Base-by-base conservation (phyloP, 225 moss, liverwort and hornwort genomes). In the Lunularia cruciata region DNA sequence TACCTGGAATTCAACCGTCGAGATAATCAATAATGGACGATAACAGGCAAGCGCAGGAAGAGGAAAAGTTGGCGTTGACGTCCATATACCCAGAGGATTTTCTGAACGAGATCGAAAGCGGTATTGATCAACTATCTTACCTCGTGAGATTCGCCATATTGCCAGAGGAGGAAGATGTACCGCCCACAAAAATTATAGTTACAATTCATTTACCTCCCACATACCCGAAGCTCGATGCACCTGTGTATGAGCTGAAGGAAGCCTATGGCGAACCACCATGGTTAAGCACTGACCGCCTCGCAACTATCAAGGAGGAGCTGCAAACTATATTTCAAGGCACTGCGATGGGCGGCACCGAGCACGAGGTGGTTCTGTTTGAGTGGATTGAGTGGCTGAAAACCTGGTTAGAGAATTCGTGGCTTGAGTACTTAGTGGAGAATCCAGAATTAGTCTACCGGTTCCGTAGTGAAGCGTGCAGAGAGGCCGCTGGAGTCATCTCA, bases 311-410 rank as follows among this genome's bases (percentile, higher is more conserved):
- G 16, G 55, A 67, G 12, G 58, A 77, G 74, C 55, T 81, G 39
- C 73, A 62, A 26, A 59, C 38, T 3, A 70, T 81, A 48, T 81
- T 77, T 40, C 38, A 67, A 5, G 70, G 65, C 25, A 76, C 72
- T 19, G 57, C 70, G 5, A 57, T 58, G 35, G 57, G 26, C 11
- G 37, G 60, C 14, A 47, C 33, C 32, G 77, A 67, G 54, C 77
- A 81, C 61, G 73, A 47, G 18, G 81, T 81, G 19, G 60, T 81
- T 14, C 67, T 77, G 0, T 81, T 77, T 38, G 74, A 77, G 33
- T 81, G 81, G 81, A 77, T 81, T 14, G 81, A 81, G 42, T 81
- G 77, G 77, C 46, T 81, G 16, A 70, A 61, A 59, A 64, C 46
- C 12, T 81, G 81, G 81, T 49, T 81, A 32, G 67, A 74, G 25